phyloP scores from a whole-genome alignment of 2,329 filamentous ascomycete genomes.

The Metarhizium robertsii region DNA sequence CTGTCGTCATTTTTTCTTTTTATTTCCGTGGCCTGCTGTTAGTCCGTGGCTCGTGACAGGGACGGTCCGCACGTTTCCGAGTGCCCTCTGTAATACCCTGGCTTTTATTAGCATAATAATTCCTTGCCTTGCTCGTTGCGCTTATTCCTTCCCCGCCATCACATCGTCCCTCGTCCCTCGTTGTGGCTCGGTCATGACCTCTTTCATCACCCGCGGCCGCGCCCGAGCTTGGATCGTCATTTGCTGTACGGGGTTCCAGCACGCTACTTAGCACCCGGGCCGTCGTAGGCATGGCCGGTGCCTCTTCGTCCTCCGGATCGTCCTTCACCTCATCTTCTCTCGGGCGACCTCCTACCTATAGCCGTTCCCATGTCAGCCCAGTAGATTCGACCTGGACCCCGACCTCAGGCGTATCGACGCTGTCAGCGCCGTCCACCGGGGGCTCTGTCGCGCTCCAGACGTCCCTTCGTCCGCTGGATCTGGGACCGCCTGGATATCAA shows the following conservation, averaged over 20 bases:
- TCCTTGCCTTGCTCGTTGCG: background rate
- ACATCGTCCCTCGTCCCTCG: background rate
- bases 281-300: slow-evolving; percentile 23
- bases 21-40: background rate
- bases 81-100: background rate
- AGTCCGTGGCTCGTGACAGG: background rate
- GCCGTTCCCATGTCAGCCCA: slow-evolving; percentile 32
- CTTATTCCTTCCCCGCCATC: background rate
- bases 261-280: background rate
- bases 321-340: slow-evolving; percentile 38
- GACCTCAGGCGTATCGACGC: slow-evolving; percentile 31
- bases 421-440: slow-evolving; percentile 32
- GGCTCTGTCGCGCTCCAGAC: slow-evolving; percentile 24
- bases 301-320: slow-evolving; percentile 36
- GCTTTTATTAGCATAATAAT: background rate
- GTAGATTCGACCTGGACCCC: slow-evolving; percentile 37
- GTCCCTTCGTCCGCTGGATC: slow-evolving; percentile 35
- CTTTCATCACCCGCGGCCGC: background rate
- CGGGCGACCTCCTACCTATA: slow-evolving; percentile 30
- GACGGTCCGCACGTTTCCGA: background rate
- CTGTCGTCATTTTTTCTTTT: background rate
- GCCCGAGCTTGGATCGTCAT: background rate
- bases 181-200: background rate
- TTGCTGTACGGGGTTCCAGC: background rate
- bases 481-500: slow-evolving; percentile 43